Evolutionary conservation across 352 stramenopile species (phyloP), one percentile per base, ranked within the genome.

Genomic region (Saprolegnia diclina): DNA sequence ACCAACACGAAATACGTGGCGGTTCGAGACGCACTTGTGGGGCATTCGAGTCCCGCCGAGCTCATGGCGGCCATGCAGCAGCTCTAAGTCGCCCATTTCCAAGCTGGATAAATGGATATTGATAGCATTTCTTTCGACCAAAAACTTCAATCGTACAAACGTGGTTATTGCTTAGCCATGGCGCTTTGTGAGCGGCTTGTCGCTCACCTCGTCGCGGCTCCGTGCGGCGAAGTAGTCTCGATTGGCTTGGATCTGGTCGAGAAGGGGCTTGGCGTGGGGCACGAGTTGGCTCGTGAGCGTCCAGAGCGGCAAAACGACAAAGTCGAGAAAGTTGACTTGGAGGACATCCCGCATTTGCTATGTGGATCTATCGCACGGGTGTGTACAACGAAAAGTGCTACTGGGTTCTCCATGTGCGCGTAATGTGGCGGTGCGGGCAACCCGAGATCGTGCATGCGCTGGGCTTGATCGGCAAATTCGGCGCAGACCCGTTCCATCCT

Each of bases 311-410:
- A 81, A 73, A 29, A 92, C 83, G 48, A 92, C 75, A 72, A 90
- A 92, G 72, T 92, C 81, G 68, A 92, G 87, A 59, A 92, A 92
- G 74, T 92, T 90, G 57, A 92, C 82, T 66, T 92, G 82, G 35
- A 90, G 64, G 1, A 22, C n/a, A n/a, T 7, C 11, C 14, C 32
- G 57, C 18, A n/a, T 21, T 35, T 26, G 57, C 57, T 65, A 65
- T 11, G 11, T 18, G 32, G 10, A 22, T 4, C 26, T 19, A n/a
- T 46, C 79, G 78, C 46, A 70, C 85, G 37, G 77, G 79, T 32
- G 77, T 78, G 1, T 42, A n/a, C n/a, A n/a, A n/a, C n/a, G n/a
- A n/a, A n/a, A n/a, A n/a, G n/a, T n/a, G n/a, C n/a, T 11, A 71
- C 74, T 57, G 89, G 76, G 44, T 90, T 79, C 24, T 94, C 79